phyloP scores from a whole-genome alignment of 1,284 basidiomycete species.

The Caloboletus firmus region DNA sequence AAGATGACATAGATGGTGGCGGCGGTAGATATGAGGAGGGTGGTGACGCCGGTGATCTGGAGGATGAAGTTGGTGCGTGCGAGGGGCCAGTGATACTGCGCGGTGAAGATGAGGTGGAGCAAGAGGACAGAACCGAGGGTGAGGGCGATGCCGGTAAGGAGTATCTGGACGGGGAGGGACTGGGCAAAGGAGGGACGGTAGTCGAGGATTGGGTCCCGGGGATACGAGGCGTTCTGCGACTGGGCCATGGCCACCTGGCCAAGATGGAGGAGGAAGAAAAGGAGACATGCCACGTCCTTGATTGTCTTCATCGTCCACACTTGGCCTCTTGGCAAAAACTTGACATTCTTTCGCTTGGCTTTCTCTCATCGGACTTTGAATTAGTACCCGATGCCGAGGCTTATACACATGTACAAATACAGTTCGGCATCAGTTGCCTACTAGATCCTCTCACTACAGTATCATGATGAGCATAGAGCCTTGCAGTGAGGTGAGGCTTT shows the following conservation, averaged over 20 bases:
- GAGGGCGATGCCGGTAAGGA: slow-evolving; percentile 84
- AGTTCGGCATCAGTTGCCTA: background rate
- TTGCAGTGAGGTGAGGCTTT: no score
- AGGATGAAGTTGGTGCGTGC: slow-evolving; percentile 90
- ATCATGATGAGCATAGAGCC: no score
- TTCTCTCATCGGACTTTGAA: background rate
- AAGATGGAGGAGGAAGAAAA: slow-evolving; percentile 13
- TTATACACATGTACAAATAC: background rate
- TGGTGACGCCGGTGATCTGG: slow-evolving; percentile 80
- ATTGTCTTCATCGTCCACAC: background rate
- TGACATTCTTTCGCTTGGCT: slow-evolving; percentile 3
- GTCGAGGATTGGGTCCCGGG: slow-evolving; percentile 68
- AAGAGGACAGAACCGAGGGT: slow-evolving; percentile 88
- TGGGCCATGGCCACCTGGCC: slow-evolving; percentile 23
- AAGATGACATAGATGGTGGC: slow-evolving; percentile 82
- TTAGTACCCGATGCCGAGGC: background rate
- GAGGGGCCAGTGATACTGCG: slow-evolving; percentile 94
- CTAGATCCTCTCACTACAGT: no score
- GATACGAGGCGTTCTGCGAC: slow-evolving; percentile 15
- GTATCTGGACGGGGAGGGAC: slow-evolving; percentile 89
- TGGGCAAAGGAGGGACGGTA: slow-evolving; percentile 79
- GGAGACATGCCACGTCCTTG: background rate
- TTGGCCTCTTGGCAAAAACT: slow-evolving; percentile 1
- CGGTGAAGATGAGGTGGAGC: slow-evolving; percentile 92
- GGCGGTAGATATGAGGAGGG: slow-evolving; percentile 74